Conservation (phyloP, 495 filamentous ascomycete genomes). For the Annulohypoxylon maeteangense region DNA sequence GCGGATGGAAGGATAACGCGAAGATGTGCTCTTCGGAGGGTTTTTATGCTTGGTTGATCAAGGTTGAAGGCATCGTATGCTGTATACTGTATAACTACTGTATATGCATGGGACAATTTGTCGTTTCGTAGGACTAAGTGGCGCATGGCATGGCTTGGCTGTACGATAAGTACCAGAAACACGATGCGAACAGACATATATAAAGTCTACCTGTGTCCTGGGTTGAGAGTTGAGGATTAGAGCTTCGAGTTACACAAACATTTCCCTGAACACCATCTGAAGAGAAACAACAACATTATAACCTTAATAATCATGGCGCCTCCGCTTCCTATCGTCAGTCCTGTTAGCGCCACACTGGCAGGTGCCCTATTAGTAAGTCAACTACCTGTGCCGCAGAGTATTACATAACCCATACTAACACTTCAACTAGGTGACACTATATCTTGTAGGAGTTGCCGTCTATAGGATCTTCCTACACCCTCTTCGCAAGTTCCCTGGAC, state of each 20-base stretch:
- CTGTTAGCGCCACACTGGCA: background rate
- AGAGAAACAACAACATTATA: background rate
- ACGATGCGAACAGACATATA: constrained; percentile 1
- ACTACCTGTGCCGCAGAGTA: background rate
- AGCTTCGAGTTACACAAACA: background rate
- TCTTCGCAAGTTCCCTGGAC: constrained; percentile 61
- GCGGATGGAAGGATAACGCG: too few relatives aligned
- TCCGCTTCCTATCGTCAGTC: background rate
- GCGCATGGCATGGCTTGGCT: background rate
- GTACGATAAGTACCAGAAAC: background rate
- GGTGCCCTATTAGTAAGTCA: constrained; percentile 21
- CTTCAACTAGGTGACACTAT: constrained; percentile 25
- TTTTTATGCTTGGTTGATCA: background rate
- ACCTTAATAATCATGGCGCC: constrained; percentile 27
- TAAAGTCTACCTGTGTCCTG: constrained; percentile 5
- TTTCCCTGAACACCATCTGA: background rate
- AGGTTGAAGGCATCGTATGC: background rate
- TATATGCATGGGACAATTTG: background rate
- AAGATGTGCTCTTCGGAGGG: background rate
- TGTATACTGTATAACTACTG: too few relatives aligned
- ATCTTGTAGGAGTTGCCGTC: constrained; percentile 35
- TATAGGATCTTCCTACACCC: constrained; percentile 65
- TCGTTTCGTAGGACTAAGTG: background rate
- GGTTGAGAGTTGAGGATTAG: background rate
- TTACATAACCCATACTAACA: constrained; percentile 4